Base-by-base conservation (phyloP, 2,329 filamentous ascomycete genomes). In the Colletotrichum shisoi region DNA sequence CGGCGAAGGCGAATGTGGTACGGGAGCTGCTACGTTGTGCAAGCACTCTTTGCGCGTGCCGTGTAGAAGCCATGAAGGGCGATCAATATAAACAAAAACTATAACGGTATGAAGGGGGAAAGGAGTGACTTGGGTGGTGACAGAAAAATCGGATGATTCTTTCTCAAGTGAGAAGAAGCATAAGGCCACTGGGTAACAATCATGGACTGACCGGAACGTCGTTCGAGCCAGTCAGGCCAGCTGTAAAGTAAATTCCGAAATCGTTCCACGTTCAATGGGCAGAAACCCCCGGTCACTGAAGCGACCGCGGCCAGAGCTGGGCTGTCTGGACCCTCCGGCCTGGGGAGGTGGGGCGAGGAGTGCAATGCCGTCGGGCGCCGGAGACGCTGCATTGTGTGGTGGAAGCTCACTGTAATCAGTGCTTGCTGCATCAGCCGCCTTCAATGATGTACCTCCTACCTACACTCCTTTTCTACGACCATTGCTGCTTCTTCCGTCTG, bases 151-250 rank as follows among this genome's bases (percentile, higher is more conserved):
- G 65, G 62, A 68, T 56, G 65, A 65, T 68, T 57, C 39, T 64
- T 48, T 59, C 37, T 40, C 54, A 60, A 56, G 49, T 39, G 51
- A 64, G 37, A 65, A 65, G 37, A 65, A 19, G 65, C 49, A 68
- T 68, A 40, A 65, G 65, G 39, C 65, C 65, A 67, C 65, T 39
- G 19, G 45, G 44, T 49, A 58, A 62, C 64, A 37, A 64, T 64
- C 53, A 59, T 67, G 64, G 54, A 67, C 64, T 67, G 65, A 67
- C 65, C 39, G 49, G 53, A 34, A 64, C 24, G 61, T 68, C 54
- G 49, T 65, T 64, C 61, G 61, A 68, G 65, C 62, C 62, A 60
- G 54, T 68, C 62, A 68, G 65, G 65, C 65, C 65, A 68, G 65
- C 65, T 68, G 65, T 60, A 57, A 68, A 68, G 61, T 59, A 65